Percentiles rank a stretch among this genome's conserved stretches.
Evolutionary conservation across 2,329 filamentous ascomycete species (phyloP).

Genomic region (Thielaviopsis populi): DNA sequence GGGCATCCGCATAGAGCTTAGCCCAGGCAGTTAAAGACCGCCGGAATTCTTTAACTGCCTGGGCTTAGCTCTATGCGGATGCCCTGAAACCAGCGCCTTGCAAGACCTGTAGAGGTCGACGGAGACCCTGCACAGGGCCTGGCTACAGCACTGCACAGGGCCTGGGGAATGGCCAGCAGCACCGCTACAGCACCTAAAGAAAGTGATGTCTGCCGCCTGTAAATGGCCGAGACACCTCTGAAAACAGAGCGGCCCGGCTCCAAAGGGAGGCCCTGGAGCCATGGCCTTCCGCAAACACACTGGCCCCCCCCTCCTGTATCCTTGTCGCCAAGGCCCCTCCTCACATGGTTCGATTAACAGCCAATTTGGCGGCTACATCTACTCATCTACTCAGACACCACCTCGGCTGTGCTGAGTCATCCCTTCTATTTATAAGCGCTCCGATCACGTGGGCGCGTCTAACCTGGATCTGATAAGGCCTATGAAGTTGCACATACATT

Average conservation of each 20-base stretch:
- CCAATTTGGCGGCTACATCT: conserved; percentile 10
- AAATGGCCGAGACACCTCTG: background rate
- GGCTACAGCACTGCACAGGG: too few relatives aligned
- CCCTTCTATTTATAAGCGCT: background rate
- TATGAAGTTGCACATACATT: background rate
- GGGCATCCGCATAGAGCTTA: background rate
- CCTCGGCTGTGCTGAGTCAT: background rate
- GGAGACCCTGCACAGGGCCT: too few relatives aligned
- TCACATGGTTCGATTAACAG: conserved; percentile 2
- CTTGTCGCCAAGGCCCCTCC: background rate
- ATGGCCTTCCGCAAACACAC: background rate
- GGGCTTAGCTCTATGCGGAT: too few relatives aligned
- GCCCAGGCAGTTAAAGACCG: too few relatives aligned
- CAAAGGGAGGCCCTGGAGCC: background rate
- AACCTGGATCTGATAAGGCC: background rate
- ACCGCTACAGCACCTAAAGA: background rate
- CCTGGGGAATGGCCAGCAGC: background rate
- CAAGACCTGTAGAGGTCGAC: too few relatives aligned
- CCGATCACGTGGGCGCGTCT: background rate
- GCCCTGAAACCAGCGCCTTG: too few relatives aligned
- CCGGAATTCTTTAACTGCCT: too few relatives aligned
- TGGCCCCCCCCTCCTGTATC: background rate
- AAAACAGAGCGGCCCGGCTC: background rate
- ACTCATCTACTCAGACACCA: background rate
- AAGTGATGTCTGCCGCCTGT: background rate